Base-by-base conservation (phyloP, 257 asterid species). In the Salvia miltiorrhiza region DNA sequence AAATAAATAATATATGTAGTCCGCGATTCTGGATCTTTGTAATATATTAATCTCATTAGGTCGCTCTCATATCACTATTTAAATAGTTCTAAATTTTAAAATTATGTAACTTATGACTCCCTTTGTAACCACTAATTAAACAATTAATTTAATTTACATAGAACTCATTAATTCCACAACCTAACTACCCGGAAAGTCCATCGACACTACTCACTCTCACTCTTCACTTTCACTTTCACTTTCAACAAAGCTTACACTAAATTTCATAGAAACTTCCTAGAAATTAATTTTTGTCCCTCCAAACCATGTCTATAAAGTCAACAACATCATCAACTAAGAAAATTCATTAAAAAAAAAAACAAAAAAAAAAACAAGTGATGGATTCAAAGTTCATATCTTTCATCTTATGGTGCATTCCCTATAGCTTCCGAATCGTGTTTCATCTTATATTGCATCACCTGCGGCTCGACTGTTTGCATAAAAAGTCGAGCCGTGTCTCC, bases 301-400 rank as follows among this genome's bases (percentile, higher is more conserved):
- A 40, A 39, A 12, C 10, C 2, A 28, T 9, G 32, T 8, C 47
- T 69, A 56, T 56, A 68, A 23, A 69, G 8, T 16, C 16, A 0
- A 24, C 19, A 26, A 64, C 23, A 26, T n/a, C 4, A 24, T 28
- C 69, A 30, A 16, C 56, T 9, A 28, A 4, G 2, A 5, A 62
- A 24, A 40, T 2, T 0, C 50, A 20, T 24, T 12, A 9, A 20
- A 30, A 69, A 6, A 41, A 43, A 19, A 44, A 1, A 10, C 35
- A 45, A 5, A 19, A 13, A 9, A 20, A 13, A 54, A 39, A 40
- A 5, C 9, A 55, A 6, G 41, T 35, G 43, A 67, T 60, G 78
- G 23, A 59, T 58, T 32, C 82, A 69, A 77, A 68, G 63, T 56
- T 80, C 55, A 44, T 72, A 70, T 57, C 65, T 40, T 56, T 63